A percentile compares a stretch with the other conserved stretches of the same genome.
Evolutionary conservation across 768 basidiomycete species (phyloP).

Genomic region (Suillus ampliporus): DNA sequence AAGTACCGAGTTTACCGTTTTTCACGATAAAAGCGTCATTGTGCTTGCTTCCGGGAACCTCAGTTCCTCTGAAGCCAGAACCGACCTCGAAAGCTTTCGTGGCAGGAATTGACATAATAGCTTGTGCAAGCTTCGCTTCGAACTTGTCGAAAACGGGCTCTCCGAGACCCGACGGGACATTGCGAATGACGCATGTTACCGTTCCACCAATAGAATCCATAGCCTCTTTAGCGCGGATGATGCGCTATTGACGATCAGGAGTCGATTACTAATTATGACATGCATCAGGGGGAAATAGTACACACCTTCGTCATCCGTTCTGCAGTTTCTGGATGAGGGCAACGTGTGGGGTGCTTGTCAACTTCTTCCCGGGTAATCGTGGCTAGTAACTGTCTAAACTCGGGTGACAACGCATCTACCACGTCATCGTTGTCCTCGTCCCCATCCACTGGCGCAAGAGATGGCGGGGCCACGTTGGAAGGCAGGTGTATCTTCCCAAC

Average conservation of each 20-base stretch:
- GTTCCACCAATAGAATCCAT: constrained; percentile 98
- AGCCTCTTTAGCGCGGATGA: constrained; percentile 89
- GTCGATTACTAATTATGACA: constrained; percentile 42
- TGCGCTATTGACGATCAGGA: constrained; percentile 60
- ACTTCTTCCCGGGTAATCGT: constrained; percentile 87
- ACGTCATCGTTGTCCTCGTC: constrained; percentile 65
- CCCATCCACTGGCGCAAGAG: constrained; percentile 43
- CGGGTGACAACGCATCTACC: constrained; percentile 79
- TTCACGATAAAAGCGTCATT: constrained; percentile 85
- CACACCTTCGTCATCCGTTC: constrained; percentile 87
- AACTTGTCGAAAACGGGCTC: constrained; percentile 99
- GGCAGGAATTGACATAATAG: constrained; percentile 98
- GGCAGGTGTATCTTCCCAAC: constrained; percentile 93
- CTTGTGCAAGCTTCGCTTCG: constrained; percentile 93
- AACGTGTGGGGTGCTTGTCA: constrained; percentile 85
- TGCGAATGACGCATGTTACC: constrained; percentile 94
- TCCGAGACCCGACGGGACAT: constrained; percentile 88
- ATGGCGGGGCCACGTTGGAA: constrained; percentile 48
- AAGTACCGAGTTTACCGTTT: constrained; percentile 80
- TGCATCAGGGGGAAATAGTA: constrained; percentile 9
- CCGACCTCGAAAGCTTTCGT: constrained; percentile 99
- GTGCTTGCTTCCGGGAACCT: constrained; percentile 91
- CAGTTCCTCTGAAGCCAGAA: constrained; percentile 93
- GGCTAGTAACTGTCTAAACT: constrained; percentile 80
- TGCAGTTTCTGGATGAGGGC: constrained; percentile 89